A percentile compares a stretch with the other conserved stretches of the same genome.
phyloP scores from a whole-genome alignment of 2,329 filamentous ascomycete species.

The Botrytis galanthina region DNA sequence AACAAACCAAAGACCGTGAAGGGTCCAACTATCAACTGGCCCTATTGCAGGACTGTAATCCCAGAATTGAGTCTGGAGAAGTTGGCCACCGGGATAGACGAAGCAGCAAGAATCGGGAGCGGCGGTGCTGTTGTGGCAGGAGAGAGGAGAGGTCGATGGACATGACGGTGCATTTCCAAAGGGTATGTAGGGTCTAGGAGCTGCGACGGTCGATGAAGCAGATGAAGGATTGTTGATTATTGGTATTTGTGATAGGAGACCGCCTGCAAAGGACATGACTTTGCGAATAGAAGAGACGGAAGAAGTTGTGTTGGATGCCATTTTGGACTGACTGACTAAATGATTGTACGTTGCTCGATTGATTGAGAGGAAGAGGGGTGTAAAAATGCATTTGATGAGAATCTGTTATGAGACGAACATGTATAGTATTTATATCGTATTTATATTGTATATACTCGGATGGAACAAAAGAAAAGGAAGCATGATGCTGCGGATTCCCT shows the following conservation, averaged over 20 bases:
- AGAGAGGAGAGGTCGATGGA: slow-evolving; percentile 43
- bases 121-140: slow-evolving; percentile 62
- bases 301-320: slow-evolving; percentile 13
- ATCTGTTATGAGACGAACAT: background rate
- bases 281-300: slow-evolving; percentile 30
- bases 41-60: slow-evolving; percentile 63
- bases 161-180: slow-evolving; percentile 32
- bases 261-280: slow-evolving; percentile 30
- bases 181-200: slow-evolving; percentile 10
- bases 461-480: background rate
- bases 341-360: background rate
- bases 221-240: slow-evolving; percentile 21
- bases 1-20: slow-evolving; percentile 61
- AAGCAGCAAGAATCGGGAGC: slow-evolving; percentile 72
- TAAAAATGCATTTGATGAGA: no score
- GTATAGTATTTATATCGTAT: background rate
- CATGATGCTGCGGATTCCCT: background rate
- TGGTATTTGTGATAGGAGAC: slow-evolving; percentile 32
- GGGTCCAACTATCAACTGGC: slow-evolving; percentile 68
- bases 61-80: slow-evolving; percentile 79
- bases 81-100: slow-evolving; percentile 67
- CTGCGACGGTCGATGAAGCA: background rate
- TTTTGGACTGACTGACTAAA: background rate
- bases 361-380: background rate
- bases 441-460: background rate